Evolutionary conservation across 202 grass and related monocot genomes (phyloP), one percentile per base, ranked within the genome.

Genomic region (Setaria viridis): DNA sequence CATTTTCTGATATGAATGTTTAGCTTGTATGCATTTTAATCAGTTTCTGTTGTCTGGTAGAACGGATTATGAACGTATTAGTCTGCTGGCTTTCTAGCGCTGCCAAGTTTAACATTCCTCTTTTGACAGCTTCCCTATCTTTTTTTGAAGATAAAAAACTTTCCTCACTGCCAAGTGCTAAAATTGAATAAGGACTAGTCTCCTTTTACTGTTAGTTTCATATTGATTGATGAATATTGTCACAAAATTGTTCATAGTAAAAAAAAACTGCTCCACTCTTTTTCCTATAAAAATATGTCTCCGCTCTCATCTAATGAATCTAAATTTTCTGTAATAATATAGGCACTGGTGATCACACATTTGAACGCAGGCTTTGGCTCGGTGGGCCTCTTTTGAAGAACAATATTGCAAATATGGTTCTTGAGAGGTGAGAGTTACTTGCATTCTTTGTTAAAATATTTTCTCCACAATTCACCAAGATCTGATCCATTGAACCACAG

Each of bases 351-450:
- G 91, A 99, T 85, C 93, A 96, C 79, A 95, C 96, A 72, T 99
- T 99, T 81, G 93, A 99, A 84, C 89, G 96, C 84, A 95, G 96
- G 65, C 86, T 99, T 67, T 82, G 83, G 33, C 93, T 99, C 49
- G 96, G 93, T 72, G 93, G 84, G 4, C 93, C 93, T 70, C 90
- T 99, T 91, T 74, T 95, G 72, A 95, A 95, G 73, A 70, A 95
- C 79, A 99, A 99, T 80, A 95, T 99, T 47, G 96, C 96, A 84
- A 99, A 93, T 72, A 99, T 99, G 93, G 96, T 99, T 72, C 96
- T 99, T 82, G 96, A 99, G 90, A 99, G 96, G 96, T 99, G 59
- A 91, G 84, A 21, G 72, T 81, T 85, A 13, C 79, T 82, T 74
- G 11, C 32, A 17, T 62, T 55, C 11, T 60, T 63, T 67, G 35